A percentile compares a stretch with the other conserved stretches of the same genome.
phyloP scores from a whole-genome alignment of 306 rosid species.

The Acacia melanoxylon region DNA sequence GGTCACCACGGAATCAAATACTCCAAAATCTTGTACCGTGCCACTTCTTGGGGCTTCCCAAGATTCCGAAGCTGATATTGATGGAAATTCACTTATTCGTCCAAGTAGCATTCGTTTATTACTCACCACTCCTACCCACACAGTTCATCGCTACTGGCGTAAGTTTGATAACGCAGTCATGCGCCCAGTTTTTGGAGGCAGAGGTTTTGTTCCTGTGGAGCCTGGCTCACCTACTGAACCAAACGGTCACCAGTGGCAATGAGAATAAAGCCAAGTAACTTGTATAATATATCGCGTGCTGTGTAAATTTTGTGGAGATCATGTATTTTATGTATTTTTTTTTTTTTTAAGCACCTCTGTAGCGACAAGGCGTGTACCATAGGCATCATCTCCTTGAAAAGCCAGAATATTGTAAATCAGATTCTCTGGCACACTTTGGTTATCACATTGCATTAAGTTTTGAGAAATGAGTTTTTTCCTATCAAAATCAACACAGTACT shows the following conservation, averaged over 20 bases:
- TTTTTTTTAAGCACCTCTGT: neutral
- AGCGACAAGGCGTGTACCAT: conserved; percentile 25
- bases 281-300: conserved; percentile 39
- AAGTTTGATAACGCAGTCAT: conserved; percentile 79
- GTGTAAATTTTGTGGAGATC: conserved; percentile 16
- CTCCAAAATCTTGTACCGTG: conserved; percentile 51
- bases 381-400: neutral
- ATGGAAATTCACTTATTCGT: conserved; percentile 32
- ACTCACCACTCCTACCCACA: conserved; percentile 70
- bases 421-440: neutral
- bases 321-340: neutral
- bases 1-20: conserved; percentile 43
- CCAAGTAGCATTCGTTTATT: conserved; percentile 74
- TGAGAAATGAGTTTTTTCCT: neutral
- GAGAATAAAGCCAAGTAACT: conserved; percentile 30
- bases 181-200: conserved; percentile 97
- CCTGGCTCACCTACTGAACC: conserved; percentile 64
- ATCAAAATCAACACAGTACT: neutral
- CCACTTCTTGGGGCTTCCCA: conserved; percentile 68
- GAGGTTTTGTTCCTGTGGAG: conserved; percentile 83
- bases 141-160: conserved; percentile 89
- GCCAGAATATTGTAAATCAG: neutral
- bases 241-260: conserved; percentile 42
- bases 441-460: neutral
- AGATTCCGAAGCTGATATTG: conserved; percentile 63